Conservation (phyloP, 1,284 basidiomycete genomes). For the Lentinula novae-zelandiae region DNA sequence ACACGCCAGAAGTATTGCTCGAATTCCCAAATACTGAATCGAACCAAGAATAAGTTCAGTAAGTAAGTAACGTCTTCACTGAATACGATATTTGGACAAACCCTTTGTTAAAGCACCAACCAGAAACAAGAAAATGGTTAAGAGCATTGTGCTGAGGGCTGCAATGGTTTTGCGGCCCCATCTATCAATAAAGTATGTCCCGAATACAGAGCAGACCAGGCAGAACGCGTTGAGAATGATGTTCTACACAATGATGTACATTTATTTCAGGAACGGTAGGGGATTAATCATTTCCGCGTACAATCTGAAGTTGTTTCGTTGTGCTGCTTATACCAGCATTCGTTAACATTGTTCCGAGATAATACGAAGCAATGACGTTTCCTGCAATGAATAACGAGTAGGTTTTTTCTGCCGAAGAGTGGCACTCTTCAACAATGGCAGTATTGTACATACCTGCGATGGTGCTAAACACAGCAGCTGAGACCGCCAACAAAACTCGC, state of each 20-base stretch:
- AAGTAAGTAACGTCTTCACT: too few species aligned
- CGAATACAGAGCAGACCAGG: constrained; percentile 18
- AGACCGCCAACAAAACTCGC: constrained; percentile 17
- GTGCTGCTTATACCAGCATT: constrained; percentile 21
- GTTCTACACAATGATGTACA: constrained; percentile 12
- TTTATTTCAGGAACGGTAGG: not conserved
- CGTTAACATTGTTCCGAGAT: constrained; percentile 19
- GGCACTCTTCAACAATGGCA: not conserved
- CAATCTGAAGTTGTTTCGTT: constrained; percentile 21
- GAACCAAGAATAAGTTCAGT: not conserved
- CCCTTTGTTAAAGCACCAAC: constrained; percentile 22
- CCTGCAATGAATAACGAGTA: constrained; percentile 6
- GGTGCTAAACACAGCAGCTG: constrained; percentile 22
- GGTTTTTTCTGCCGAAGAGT: not conserved
- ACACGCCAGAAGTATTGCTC: constrained; percentile 20
- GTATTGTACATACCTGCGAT: constrained; percentile 19
- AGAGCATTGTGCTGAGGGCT: constrained; percentile 17
- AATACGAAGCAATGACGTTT: constrained; percentile 23
- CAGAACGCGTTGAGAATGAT: constrained; percentile 23
- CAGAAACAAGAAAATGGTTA: constrained; percentile 21
- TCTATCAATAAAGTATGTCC: constrained; percentile 20
- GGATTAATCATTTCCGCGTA: constrained; percentile 2
- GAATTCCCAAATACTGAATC: constrained; percentile 20
- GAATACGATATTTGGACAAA: not conserved
- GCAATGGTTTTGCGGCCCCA: constrained; percentile 20